These are phyloP conservation scores for Casuarina cunninghamiana DNA, from an alignment of 306 rosid genomes.

Conservation along the genomic window DNA sequence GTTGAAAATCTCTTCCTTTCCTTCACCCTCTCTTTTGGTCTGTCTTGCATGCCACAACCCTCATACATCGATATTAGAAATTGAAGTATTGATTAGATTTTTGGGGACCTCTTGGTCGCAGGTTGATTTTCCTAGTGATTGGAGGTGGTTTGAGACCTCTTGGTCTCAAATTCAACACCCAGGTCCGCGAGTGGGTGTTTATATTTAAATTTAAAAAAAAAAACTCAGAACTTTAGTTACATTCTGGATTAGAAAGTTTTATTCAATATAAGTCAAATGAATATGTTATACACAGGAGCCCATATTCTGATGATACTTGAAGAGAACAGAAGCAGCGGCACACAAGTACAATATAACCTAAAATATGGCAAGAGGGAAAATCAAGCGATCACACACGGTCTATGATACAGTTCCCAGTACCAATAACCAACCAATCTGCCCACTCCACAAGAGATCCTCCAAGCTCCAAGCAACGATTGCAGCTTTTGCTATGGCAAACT, in stretches of 20 bases:
- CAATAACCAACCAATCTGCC: not conserved
- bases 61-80: too few species aligned
- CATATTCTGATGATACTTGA: not conserved
- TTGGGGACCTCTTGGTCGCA: too few species aligned
- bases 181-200: too few species aligned
- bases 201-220: too few species aligned
- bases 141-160: too few species aligned
- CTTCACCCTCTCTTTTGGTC: too few species aligned
- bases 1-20: too few species aligned
- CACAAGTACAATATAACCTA: not conserved
- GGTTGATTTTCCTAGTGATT: too few species aligned
- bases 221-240: not conserved
- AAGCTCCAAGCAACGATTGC: not conserved
- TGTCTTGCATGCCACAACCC: too few species aligned
- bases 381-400: constrained; percentile 17
- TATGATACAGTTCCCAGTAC: constrained; percentile 9
- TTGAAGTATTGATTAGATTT: too few species aligned
- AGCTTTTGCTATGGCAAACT: constrained; percentile 1
- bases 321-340: not conserved
- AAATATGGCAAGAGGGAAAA: not conserved
- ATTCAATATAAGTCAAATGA: not conserved
- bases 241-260: not conserved
- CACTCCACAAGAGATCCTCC: not conserved
- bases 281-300: not conserved
- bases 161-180: too few species aligned